phyloP scores from a whole-genome alignment of 768 basidiomycete species.

The Asterophora parasitica region DNA sequence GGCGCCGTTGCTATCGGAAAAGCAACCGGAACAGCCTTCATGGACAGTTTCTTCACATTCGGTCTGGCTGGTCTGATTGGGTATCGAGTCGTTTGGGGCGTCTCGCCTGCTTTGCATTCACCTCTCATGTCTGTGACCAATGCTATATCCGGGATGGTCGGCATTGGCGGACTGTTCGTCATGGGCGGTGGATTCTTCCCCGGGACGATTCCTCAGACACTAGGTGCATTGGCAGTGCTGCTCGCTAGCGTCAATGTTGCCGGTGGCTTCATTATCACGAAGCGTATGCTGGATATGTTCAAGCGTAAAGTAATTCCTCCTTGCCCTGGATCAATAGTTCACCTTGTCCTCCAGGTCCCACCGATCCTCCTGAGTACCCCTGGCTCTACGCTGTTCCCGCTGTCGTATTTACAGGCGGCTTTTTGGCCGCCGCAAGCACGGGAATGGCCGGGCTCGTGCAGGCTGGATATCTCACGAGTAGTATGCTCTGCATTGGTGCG shows the following conservation, averaged over 20 bases:
- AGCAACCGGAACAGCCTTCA: slow-evolving; percentile 74
- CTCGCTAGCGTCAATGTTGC: slow-evolving; percentile 85
- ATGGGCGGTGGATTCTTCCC: slow-evolving; percentile 89
- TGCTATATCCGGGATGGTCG: slow-evolving; percentile 69
- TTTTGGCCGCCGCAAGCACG: slow-evolving; percentile 75
- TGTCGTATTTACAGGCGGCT: slow-evolving; percentile 77
- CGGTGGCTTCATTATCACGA: slow-evolving; percentile 86
- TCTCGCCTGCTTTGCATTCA: slow-evolving; percentile 82
- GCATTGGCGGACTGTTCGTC: slow-evolving; percentile 72
- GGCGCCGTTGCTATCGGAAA: slow-evolving; percentile 70
- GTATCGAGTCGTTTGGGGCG: slow-evolving; percentile 86
- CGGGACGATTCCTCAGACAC: slow-evolving; percentile 70
- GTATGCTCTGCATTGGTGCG: slow-evolving; percentile 78
- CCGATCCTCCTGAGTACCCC: slow-evolving; percentile 84
- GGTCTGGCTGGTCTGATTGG: slow-evolving; percentile 83
- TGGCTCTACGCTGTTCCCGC: slow-evolving; percentile 81
- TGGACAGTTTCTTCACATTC: slow-evolving; percentile 87
- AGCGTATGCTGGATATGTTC: slow-evolving; percentile 93
- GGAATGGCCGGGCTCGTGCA: slow-evolving; percentile 85
- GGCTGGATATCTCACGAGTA: slow-evolving; percentile 82
- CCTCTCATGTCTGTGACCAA: slow-evolving; percentile 91
- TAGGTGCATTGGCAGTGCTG: slow-evolving; percentile 82
- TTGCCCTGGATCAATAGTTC: not conserved
- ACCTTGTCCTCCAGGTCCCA: slow-evolving; percentile 48
- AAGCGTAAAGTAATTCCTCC: slow-evolving; percentile 47